A percentile compares a stretch with the other conserved stretches of the same genome.
These are phyloP conservation scores for Pythium myriotylum DNA, from an alignment of 352 stramenopile genomes.

Conservation along the genomic window DNA sequence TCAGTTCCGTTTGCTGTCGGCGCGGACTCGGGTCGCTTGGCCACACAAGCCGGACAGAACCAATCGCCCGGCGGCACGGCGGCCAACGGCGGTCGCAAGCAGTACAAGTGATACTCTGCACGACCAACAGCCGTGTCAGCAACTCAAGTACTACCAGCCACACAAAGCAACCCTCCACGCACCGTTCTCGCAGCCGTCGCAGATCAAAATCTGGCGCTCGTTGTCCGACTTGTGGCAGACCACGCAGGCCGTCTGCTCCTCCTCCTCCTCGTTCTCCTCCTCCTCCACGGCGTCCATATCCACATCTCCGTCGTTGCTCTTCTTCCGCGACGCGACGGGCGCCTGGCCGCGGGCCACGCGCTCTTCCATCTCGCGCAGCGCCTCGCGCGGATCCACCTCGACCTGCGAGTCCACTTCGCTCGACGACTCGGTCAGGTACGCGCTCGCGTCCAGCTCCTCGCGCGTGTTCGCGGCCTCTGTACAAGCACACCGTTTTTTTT, in stretches of 20 bases:
- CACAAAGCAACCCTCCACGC: background rate
- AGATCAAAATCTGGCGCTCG: conserved; percentile 50
- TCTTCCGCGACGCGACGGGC: background rate
- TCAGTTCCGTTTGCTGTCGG: conserved; percentile 1
- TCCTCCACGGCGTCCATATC: conserved; percentile 16
- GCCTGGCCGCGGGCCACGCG: conserved; percentile 8
- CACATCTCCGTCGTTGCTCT: background rate
- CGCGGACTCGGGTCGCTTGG: background rate
- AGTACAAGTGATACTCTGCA: conserved; percentile 65
- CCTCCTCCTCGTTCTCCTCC: conserved; percentile 21
- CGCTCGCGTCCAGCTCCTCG: conserved; percentile 7
- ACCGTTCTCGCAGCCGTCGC: conserved; percentile 54
- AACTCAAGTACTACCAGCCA: background rate
- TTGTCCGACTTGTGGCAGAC: conserved; percentile 48
- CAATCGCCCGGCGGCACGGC: conserved; percentile 50
- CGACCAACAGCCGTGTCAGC: no score
- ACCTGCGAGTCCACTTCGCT: conserved; percentile 45
- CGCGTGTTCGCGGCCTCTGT: background rate
- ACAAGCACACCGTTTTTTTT: background rate
- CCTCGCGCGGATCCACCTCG: conserved; percentile 68
- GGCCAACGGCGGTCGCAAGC: conserved; percentile 49
- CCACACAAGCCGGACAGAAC: conserved; percentile 55
- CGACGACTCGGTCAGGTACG: conserved; percentile 43
- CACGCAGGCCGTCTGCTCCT: conserved; percentile 37
- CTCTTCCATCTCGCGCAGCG: conserved; percentile 59